A percentile compares a stretch with the other conserved stretches of the same genome.
These are phyloP conservation scores for Xenoacremonium recifei DNA, from an alignment of 2,329 filamentous ascomycete genomes.

Conservation along the genomic window DNA sequence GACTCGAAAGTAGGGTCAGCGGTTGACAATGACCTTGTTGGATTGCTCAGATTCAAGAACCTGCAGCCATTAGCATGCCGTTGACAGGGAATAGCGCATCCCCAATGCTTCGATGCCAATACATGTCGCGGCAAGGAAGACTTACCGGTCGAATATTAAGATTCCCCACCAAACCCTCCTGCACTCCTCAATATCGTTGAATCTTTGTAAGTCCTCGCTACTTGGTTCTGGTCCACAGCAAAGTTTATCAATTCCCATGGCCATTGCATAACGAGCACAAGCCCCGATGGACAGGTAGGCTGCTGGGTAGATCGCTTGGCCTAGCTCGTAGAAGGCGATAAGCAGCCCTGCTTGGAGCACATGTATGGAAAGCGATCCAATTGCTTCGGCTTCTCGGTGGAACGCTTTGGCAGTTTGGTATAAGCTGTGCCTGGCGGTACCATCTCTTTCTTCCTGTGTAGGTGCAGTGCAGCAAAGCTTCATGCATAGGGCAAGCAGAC, in stretches of 20 bases:
- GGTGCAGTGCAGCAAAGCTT: slow-evolving; percentile 5
- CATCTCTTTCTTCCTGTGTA: background rate
- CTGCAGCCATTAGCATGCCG: background rate
- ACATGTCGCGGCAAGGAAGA: too few species aligned
- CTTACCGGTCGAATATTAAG: slow-evolving; percentile 8
- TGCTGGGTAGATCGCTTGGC: slow-evolving; percentile 14
- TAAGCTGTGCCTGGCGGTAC: background rate
- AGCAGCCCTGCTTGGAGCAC: slow-evolving; percentile 13
- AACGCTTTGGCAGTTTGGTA: slow-evolving; percentile 6
- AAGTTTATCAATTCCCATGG: slow-evolving; percentile 9
- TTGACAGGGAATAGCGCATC: too few species aligned
- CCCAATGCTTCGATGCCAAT: too few species aligned
- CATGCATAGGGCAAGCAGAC: slow-evolving; percentile 8
- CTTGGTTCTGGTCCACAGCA: slow-evolving; percentile 1
- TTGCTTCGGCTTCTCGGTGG: slow-evolving; percentile 2
- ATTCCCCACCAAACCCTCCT: slow-evolving; percentile 16
- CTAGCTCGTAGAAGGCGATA: slow-evolving; percentile 14
- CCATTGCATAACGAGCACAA: slow-evolving; percentile 11
- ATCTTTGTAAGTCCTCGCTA: background rate
- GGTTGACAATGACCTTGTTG: slow-evolving; percentile 2
- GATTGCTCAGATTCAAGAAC: slow-evolving; percentile 6
- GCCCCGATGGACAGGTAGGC: slow-evolving; percentile 14
- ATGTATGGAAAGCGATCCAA: slow-evolving; percentile 6
- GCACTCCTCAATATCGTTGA: slow-evolving; percentile 13
- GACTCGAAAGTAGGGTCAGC: slow-evolving; percentile 4